Base-by-base conservation (phyloP, 257 asterid species). In the Primulina tabacum region DNA sequence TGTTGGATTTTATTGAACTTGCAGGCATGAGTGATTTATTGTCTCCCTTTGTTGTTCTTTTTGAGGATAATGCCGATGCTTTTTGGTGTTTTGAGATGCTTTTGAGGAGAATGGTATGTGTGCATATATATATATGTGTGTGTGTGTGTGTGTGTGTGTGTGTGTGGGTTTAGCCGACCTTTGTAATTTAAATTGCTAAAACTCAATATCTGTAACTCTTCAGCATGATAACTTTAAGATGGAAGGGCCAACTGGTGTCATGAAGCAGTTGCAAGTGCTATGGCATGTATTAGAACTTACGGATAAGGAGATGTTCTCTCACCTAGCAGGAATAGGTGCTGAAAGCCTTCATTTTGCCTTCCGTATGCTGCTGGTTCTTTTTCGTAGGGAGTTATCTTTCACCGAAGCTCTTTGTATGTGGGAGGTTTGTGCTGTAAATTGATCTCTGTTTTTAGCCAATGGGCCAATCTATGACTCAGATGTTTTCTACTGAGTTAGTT, bases 71-170 rank as follows among this genome's bases (percentile, higher is more conserved):
- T 76, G 97, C 98, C 3, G 98, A 93, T 87, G 98, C 98, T 38
- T 93, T 93, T 80, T 93, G 98, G 98, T 93, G 98, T 87, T 93
- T 93, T 73, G 98, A 93, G 86, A 93, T 90, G 98, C 98, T 93
- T 78, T 70, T 93, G 75, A 82, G 98, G 84, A 87, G 97, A 85
- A 87, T 83, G 97, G 98, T 93, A 87, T 38, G 11, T 67, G 57
- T 62, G 33, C 58, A 57, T 53, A 16, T 58, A 29, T 17, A 35
- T 55, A 29, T n/a, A n/a, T n/a, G n/a, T n/a, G n/a, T n/a, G n/a
- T n/a, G n/a, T n/a, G n/a, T n/a, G n/a, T n/a, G n/a, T n/a, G n/a
- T n/a, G n/a, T n/a, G n/a, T n/a, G n/a, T n/a, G n/a, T n/a, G n/a
- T n/a, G n/a, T n/a, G n/a, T n/a, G n/a, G n/a, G 28, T 72, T 65